Evolutionary conservation across 768 basidiomycete species (phyloP).

Genomic region (Amanita rimosa): DNA sequence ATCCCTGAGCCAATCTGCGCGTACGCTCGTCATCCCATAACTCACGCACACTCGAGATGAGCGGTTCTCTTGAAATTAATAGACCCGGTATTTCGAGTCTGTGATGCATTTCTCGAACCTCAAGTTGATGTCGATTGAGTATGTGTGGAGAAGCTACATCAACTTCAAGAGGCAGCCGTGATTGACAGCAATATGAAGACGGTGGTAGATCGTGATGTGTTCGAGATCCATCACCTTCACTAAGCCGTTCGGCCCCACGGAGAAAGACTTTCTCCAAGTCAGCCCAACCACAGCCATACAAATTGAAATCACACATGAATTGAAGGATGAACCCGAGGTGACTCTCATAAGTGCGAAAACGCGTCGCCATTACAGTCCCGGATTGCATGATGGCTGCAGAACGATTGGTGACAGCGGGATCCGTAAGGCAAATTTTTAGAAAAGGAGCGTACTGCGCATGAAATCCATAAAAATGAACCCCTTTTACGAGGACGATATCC

Average conservation of each 20-base stretch:
- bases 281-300: constrained; percentile 91
- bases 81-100: constrained; percentile 61
- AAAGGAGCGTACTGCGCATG: constrained; percentile 77
- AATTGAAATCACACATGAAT: constrained; percentile 90
- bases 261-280: constrained; percentile 60
- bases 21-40: constrained; percentile 95
- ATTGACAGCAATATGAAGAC: constrained; percentile 57
- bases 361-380: constrained; percentile 71
- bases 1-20: constrained; percentile 53
- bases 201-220: constrained; percentile 9
- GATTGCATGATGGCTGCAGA: constrained; percentile 69
- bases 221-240: constrained; percentile 20
- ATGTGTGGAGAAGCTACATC: constrained; percentile 78
- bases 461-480: constrained; percentile 94
- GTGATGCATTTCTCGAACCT: constrained; percentile 48
- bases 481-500: constrained; percentile 79
- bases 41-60: constrained; percentile 83
- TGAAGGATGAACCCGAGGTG: constrained; percentile 85
- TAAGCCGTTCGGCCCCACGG: constrained; percentile 26
- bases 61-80: constrained; percentile 46
- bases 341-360: constrained; percentile 77
- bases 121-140: constrained; percentile 64
- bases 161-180: constrained; percentile 66
- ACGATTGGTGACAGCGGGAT: constrained; percentile 61
- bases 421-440: constrained; percentile 71